Evolutionary conservation across 139 green algal species (phyloP).

Genomic region (Picochlorum sp.): DNA sequence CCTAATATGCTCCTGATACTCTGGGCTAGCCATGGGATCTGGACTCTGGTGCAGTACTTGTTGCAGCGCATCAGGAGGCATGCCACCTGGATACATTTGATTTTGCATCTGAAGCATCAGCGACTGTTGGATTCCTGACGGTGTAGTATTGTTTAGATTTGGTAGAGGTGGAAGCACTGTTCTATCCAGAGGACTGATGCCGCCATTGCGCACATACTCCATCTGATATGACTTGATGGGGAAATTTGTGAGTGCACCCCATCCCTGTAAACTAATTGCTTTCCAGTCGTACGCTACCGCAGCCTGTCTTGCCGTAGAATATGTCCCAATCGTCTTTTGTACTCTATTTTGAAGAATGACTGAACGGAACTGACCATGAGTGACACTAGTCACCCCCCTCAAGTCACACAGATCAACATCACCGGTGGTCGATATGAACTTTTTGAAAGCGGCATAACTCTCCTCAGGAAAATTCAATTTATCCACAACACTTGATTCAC

Average conservation of each 20-base stretch:
- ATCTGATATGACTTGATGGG: constrained; percentile 18
- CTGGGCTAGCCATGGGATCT: too few species aligned
- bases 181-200: neutral
- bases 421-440: neutral
- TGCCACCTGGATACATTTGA: too few species aligned
- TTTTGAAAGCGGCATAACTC: constrained; percentile 17
- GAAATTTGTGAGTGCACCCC: constrained; percentile 39
- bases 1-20: too few species aligned
- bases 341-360: constrained; percentile 11
- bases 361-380: constrained; percentile 3
- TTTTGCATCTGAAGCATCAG: too few species aligned
- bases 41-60: too few species aligned
- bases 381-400: constrained; percentile 1
- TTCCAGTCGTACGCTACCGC: constrained; percentile 30
- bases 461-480: constrained; percentile 25
- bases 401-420: neutral
- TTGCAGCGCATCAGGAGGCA: too few species aligned
- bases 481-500: neutral
- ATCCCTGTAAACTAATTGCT: constrained; percentile 18
- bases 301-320: constrained; percentile 25
- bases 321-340: constrained; percentile 10
- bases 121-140: too few species aligned
- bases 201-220: constrained; percentile 3
- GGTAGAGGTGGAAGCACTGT: neutral
- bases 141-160: too few species aligned